A percentile compares a stretch with the other conserved stretches of the same genome.
Conservation (phyloP, 352 stramenopile genomes). For the Phytophthora idaei region DNA sequence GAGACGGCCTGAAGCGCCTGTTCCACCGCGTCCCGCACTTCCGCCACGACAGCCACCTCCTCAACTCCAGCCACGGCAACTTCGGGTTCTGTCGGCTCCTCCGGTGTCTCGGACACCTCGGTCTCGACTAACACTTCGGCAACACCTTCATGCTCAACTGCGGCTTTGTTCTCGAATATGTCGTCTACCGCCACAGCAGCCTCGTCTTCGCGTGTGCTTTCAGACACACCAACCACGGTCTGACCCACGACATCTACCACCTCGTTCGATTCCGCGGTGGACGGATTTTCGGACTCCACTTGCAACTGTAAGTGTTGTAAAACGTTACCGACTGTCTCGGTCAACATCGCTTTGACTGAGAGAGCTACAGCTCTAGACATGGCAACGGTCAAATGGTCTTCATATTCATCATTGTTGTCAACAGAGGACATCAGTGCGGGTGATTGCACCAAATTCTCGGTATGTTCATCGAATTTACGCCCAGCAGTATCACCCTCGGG, state of each 20-base stretch:
- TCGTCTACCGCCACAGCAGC: neutral
- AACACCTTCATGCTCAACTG: neutral
- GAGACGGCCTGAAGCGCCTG: slow-evolving; percentile 6
- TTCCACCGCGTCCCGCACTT: slow-evolving; percentile 12
- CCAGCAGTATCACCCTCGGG: neutral
- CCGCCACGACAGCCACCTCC: slow-evolving; percentile 1
- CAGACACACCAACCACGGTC: neutral
- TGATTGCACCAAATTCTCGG: neutral
- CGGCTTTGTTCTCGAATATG: neutral
- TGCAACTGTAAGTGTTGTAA: slow-evolving; percentile 2
- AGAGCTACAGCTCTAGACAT: slow-evolving; percentile 39
- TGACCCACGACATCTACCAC: neutral
- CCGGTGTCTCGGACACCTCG: neutral
- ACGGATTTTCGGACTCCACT: neutral
- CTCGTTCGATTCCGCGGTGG: neutral
- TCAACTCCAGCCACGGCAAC: neutral
- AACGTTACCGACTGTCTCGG: slow-evolving; percentile 26
- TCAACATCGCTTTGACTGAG: slow-evolving; percentile 34
- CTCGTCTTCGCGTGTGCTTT: neutral
- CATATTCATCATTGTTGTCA: slow-evolving; percentile 17
- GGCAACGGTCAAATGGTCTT: slow-evolving; percentile 14
- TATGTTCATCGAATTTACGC: neutral
- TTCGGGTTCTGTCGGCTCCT: neutral
- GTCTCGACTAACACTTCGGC: neutral
- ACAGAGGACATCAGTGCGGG: neutral